Percentiles rank a stretch among this genome's conserved stretches.
These are phyloP conservation scores for Tetrahymena thermophila DNA, from an alignment of 73 alveolate species.

Conservation along the genomic window DNA sequence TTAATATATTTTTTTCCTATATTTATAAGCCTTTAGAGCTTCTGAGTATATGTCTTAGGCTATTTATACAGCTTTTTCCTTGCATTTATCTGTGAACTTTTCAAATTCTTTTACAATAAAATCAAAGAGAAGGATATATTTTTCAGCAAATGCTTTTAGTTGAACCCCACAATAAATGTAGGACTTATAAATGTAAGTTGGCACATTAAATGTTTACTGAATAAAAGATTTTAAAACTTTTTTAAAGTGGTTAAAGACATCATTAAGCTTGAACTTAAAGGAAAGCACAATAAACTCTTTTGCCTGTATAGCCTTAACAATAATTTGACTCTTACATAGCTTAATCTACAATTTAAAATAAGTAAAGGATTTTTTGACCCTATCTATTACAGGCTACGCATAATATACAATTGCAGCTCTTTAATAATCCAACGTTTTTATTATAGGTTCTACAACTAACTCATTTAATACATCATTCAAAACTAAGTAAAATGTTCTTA, in stretches of 20 bases:
- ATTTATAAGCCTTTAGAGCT: background rate
- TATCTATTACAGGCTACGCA: background rate
- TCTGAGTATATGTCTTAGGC: background rate
- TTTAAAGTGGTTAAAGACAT: background rate
- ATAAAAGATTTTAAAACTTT: background rate
- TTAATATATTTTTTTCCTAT: background rate
- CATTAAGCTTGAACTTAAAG: background rate
- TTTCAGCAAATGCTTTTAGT: background rate
- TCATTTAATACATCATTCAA: background rate
- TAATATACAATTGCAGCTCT: background rate
- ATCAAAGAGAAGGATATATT: background rate
- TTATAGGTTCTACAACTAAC: background rate
- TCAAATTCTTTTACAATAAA: background rate
- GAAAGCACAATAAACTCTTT: background rate
- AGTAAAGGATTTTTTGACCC: background rate
- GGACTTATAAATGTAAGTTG: background rate
- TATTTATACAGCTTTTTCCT: background rate
- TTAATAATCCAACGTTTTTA: background rate
- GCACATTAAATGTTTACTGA: background rate
- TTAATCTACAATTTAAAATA: background rate
- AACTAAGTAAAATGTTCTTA: background rate
- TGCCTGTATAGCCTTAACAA: background rate
- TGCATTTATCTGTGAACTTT: background rate
- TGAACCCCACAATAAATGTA: background rate
- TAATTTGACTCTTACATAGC: background rate